These are phyloP conservation scores for Cladophialophora carrionii DNA, from an alignment of 2,329 filamentous ascomycete genomes.

Conservation along the genomic window DNA sequence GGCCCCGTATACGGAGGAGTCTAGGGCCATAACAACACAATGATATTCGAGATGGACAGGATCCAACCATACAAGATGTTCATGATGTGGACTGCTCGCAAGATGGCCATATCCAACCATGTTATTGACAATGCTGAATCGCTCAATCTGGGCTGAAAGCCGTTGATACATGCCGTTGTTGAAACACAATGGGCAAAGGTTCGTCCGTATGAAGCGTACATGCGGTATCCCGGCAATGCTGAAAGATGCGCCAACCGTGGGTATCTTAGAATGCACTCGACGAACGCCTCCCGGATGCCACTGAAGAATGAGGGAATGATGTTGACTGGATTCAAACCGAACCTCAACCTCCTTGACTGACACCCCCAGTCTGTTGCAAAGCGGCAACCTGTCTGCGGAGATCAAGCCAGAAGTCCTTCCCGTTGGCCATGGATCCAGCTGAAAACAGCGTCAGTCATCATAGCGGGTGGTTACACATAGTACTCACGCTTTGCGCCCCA, in stretches of 20 bases:
- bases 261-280: slow-evolving; percentile 28
- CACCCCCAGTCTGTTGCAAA: slow-evolving; percentile 43
- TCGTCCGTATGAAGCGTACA: neutral
- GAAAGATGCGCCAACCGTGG: slow-evolving; percentile 26
- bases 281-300: slow-evolving; percentile 30
- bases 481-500: slow-evolving; percentile 52
- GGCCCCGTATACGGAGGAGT: neutral
- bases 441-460: slow-evolving; percentile 21
- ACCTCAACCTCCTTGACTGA: slow-evolving; percentile 36
- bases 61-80: neutral
- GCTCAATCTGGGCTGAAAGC: slow-evolving; percentile 9
- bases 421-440: slow-evolving; percentile 55
- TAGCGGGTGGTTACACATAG: neutral
- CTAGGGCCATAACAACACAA: neutral
- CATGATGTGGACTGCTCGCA: neutral
- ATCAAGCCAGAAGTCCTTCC: slow-evolving; percentile 56
- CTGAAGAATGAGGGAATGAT: slow-evolving; percentile 24
- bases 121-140: slow-evolving; percentile 14
- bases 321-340: neutral
- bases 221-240: slow-evolving; percentile 25
- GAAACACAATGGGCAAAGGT: slow-evolving; percentile 1
- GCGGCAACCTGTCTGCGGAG: slow-evolving; percentile 53
- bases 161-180: slow-evolving; percentile 6
- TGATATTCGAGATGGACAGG: neutral
- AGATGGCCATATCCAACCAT: slow-evolving; percentile 9